Evolutionary conservation across 176 grass and related monocot genomes (phyloP).

Genomic region (Urochloa ruziziensis): DNA sequence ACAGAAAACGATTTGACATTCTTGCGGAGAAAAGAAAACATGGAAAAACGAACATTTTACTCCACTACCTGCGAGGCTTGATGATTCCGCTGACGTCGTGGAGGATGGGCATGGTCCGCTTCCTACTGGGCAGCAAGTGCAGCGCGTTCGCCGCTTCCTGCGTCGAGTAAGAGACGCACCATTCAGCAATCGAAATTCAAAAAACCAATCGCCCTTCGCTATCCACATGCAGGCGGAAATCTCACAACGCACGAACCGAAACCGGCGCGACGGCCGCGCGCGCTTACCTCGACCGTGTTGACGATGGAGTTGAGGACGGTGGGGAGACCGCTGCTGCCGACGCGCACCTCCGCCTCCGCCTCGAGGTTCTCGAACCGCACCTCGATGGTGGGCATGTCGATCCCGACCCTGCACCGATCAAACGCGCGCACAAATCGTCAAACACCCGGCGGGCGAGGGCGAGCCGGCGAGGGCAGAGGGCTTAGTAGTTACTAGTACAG

Average conservation of each 20-base stretch:
- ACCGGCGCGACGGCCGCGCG: neutral
- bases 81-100: slow-evolving; percentile 85
- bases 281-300: slow-evolving; percentile 68
- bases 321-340: slow-evolving; percentile 86
- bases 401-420: slow-evolving; percentile 58
- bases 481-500: neutral
- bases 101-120: slow-evolving; percentile 67
- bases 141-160: slow-evolving; percentile 64
- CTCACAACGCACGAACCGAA: neutral
- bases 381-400: slow-evolving; percentile 83
- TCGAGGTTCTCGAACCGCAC: slow-evolving; percentile 74
- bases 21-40: neutral
- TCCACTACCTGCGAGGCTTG: slow-evolving; percentile 73
- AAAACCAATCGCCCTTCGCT: neutral
- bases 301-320: slow-evolving; percentile 72
- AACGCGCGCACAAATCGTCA: slow-evolving; percentile 21
- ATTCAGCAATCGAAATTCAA: neutral
- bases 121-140: slow-evolving; percentile 65
- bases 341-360: slow-evolving; percentile 60
- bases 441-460: neutral
- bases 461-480: too few relatives aligned
- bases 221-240: neutral
- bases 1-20: neutral
- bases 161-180: neutral
- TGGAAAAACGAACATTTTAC: neutral